Evolutionary conservation across 495 filamentous ascomycete species (phyloP), one percentile per base, ranked within the genome.

Genomic region (Opeltia flavorubescens): DNA sequence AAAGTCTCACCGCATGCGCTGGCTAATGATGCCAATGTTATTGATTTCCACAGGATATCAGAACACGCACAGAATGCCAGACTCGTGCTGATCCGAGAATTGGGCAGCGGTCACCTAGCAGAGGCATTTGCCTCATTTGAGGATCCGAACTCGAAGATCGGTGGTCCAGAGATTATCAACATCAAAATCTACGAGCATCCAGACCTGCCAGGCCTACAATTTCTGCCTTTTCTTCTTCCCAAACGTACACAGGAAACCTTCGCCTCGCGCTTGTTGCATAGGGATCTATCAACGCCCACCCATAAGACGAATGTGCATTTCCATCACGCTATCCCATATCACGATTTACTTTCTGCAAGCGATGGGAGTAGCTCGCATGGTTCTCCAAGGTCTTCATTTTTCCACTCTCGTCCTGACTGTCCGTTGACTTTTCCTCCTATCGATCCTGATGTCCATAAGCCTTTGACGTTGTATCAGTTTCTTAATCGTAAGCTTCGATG

Each of bases 231-330:
- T 8, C 59, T 94, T 0, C 63, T 94, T 29, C 81, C 86, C 8
- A 69, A 72, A 12, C 59, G 65, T 3, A 69, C 82, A 18, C 89
- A 96, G 62, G 67, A 68, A 46, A 59, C 65, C 15, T 67, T 95
- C 5, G 66, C 95, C 4, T 72, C 64, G 11, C 72, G 73, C 21
- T 63, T 95, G 53, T 66, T 94, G 26, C 86, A 93, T 60, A 76
- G 82, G 30, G 84, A 94, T 61, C 74, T 95, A 12, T 81, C 81
- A 45, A 72, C 83, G 53, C 75, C 78, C 5, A 48, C 59, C 11
- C 84, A 95, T 59, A 71, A 81, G 54, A 95, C 89, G 47, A 95
- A 95, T 64, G 61, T 94, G 12, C 85, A 94, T 61, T 65, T 84
- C 2, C 86, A 94, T 63, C 84, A 87, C 61, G 58, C 81, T 35